Conservation (phyloP, 768 basidiomycete species). For the Trametes cinnabarina region DNA sequence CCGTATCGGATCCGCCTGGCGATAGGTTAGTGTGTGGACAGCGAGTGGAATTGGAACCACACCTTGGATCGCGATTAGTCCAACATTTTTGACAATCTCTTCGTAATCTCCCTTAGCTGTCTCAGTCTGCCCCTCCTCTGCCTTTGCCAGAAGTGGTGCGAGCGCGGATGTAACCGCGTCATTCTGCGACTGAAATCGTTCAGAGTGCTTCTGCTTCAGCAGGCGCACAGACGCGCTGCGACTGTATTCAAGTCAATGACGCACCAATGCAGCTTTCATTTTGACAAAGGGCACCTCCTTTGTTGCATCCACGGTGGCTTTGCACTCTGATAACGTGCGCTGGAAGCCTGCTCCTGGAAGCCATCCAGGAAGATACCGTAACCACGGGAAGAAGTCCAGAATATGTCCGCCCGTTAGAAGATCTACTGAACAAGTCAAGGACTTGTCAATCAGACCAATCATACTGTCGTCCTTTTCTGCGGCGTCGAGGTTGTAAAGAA, state of each 20-base stretch:
- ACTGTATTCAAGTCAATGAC: background rate
- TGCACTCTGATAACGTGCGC: slow-evolving; percentile 1
- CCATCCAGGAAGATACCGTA: slow-evolving; percentile 20
- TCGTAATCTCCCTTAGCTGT: background rate
- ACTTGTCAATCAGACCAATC: slow-evolving; percentile 7
- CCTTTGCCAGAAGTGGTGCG: background rate
- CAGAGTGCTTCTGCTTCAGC: no score
- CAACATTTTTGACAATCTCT: slow-evolving; percentile 22
- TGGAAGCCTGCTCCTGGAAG: slow-evolving; percentile 23
- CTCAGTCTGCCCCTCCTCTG: background rate
- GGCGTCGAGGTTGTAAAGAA: slow-evolving; percentile 7
- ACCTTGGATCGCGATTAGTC: slow-evolving; percentile 16
- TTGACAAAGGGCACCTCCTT: slow-evolving; percentile 11
- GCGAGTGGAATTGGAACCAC: background rate
- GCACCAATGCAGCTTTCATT: slow-evolving; percentile 14
- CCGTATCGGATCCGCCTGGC: slow-evolving; percentile 5
- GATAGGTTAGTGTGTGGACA: background rate
- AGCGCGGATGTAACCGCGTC: background rate
- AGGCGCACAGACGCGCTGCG: no score
- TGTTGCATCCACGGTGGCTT: background rate
- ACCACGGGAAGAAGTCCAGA: slow-evolving; percentile 27
- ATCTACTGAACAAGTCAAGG: background rate
- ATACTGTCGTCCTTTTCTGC: background rate
- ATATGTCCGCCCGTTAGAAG: slow-evolving; percentile 24
- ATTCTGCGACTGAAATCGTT: background rate